phyloP scores from a whole-genome alignment of 202 grass and related monocot species.

The Schoenoplectus triqueter region DNA sequence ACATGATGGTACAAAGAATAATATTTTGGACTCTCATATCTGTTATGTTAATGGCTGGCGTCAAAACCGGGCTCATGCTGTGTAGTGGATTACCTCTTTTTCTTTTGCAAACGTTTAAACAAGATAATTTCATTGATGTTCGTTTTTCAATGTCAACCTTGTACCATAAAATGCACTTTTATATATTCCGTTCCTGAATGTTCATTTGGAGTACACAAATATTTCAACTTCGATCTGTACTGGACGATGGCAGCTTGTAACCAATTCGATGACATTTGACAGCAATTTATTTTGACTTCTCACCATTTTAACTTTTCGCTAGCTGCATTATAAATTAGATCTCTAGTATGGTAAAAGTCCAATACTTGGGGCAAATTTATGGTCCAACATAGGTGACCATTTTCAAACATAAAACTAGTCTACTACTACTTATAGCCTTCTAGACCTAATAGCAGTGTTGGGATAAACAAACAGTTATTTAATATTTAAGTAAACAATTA shows the following conservation, averaged over 20 bases:
- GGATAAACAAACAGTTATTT: neutral
- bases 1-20: no score
- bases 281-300: neutral
- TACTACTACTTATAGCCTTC: neutral
- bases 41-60: no score
- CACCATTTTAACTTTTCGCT: neutral
- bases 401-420: neutral
- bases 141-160: no score
- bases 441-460: neutral
- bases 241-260: neutral
- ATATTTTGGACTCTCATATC: no score
- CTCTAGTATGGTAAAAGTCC: neutral
- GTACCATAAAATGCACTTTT: no score
- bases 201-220: neutral
- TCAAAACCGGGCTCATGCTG: no score
- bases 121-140: no score
- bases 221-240: neutral
- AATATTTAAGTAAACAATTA: neutral
- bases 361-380: conserved; percentile 13
- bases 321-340: neutral
- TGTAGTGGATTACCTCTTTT: no score
- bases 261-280: neutral
- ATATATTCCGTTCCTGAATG: no score
- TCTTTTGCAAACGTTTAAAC: no score
- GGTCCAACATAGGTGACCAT: neutral